Evolutionary conservation across 305 asterid species (phyloP).

Genomic region (Solanum chacoense): DNA sequence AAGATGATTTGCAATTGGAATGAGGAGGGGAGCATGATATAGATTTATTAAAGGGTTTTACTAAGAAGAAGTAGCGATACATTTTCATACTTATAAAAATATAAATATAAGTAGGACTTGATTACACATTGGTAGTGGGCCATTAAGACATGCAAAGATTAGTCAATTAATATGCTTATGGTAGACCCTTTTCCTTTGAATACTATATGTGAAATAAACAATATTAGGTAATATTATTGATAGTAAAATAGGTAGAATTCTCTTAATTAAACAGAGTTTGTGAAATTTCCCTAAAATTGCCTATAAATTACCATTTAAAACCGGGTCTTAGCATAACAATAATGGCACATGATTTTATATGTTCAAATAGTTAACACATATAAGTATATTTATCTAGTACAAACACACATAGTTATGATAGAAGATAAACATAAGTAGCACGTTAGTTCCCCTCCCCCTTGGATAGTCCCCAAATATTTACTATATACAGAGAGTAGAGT

Average conservation of each 20-base stretch:
- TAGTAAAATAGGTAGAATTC: not conserved
- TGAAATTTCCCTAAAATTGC: too few species aligned
- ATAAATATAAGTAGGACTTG: not conserved
- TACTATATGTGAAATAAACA: not conserved
- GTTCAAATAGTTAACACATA: not conserved
- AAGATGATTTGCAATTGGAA: not conserved
- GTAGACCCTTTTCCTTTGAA: not conserved
- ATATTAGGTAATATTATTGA: too few species aligned
- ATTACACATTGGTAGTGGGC: not conserved
- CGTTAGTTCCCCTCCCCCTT: not conserved
- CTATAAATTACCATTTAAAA: not conserved
- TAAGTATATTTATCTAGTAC: not conserved
- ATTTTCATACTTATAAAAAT: not conserved
- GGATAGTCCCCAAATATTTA: not conserved
- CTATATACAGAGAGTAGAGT: not conserved
- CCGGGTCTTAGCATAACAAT: not conserved
- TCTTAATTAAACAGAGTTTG: too few species aligned
- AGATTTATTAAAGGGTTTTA: not conserved
- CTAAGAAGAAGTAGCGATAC: not conserved
- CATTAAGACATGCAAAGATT: not conserved
- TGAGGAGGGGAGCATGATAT: not conserved
- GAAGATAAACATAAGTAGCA: not conserved
- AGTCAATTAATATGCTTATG: not conserved
- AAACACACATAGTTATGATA: too few species aligned
- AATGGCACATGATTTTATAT: not conserved